phyloP scores from a whole-genome alignment of 805 yeast species.

The Maudiozyma barnettii region DNA sequence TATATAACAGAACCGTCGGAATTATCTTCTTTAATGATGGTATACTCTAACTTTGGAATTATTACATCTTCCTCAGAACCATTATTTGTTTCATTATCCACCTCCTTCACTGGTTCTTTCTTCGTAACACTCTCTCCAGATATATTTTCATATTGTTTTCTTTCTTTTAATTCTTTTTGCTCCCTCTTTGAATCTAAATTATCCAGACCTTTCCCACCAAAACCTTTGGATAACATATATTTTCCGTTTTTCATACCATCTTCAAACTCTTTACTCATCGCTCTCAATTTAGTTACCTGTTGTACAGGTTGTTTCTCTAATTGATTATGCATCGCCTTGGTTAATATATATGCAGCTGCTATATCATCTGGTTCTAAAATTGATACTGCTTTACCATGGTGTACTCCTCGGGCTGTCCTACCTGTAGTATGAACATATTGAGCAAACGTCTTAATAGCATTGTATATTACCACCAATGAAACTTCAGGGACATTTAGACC shows the following conservation, averaged over 20 bases:
- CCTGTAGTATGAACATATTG: slow-evolving; percentile 96
- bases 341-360: slow-evolving; percentile 52
- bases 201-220: slow-evolving; percentile 88
- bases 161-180: slow-evolving; percentile 13
- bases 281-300: slow-evolving; percentile 30
- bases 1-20: slow-evolving; percentile 48
- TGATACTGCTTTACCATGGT: slow-evolving; percentile 65
- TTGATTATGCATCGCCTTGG: slow-evolving; percentile 37
- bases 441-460: slow-evolving; percentile 80
- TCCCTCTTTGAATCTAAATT: slow-evolving; percentile 48
- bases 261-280: slow-evolving; percentile 46
- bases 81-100: slow-evolving; percentile 2
- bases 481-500: slow-evolving; percentile 89
- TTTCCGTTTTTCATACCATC: slow-evolving; percentile 59
- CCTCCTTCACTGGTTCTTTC: background rate
- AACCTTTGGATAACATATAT: slow-evolving; percentile 60
- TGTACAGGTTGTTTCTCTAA: slow-evolving; percentile 34
- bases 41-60: slow-evolving; percentile 37
- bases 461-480: slow-evolving; percentile 71
- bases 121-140: slow-evolving; percentile 5
- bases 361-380: slow-evolving; percentile 56
- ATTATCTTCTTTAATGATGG: slow-evolving; percentile 43
- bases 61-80: slow-evolving; percentile 8
- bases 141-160: background rate
- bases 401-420: slow-evolving; percentile 89